Conservation (phyloP, 208 protist species). For the Leishmania aethiopica region DNA sequence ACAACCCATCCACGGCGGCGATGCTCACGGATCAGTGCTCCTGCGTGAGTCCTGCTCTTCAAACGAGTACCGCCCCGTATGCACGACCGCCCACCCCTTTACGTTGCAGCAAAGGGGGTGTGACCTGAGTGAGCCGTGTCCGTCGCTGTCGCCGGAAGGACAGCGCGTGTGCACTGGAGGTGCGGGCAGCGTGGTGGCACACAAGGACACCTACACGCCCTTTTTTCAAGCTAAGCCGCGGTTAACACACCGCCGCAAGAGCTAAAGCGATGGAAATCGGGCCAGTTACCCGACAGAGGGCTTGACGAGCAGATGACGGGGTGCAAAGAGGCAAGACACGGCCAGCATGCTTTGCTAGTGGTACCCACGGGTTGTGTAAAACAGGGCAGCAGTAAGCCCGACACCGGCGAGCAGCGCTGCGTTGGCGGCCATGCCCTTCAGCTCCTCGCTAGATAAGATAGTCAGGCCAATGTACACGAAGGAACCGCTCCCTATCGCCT, state of each 20-base stretch:
- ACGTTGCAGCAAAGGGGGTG: neutral
- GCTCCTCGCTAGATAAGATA: conserved; percentile 55
- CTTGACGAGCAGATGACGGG: neutral
- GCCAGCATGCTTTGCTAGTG: neutral
- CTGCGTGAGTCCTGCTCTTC: neutral
- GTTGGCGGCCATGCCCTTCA: conserved; percentile 31
- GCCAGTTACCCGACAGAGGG: neutral
- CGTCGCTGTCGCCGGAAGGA: neutral
- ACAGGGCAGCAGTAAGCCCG: conserved; percentile 33
- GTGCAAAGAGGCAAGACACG: neutral
- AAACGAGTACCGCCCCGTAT: neutral
- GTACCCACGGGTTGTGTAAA: conserved; percentile 17
- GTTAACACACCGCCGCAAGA: neutral
- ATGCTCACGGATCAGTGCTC: neutral
- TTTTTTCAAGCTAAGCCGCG: neutral
- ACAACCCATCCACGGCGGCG: neutral
- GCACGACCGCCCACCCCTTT: neutral
- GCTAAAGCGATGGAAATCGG: neutral
- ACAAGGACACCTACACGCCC: neutral
- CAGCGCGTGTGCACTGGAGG: neutral
- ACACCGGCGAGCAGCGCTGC: conserved; percentile 47
- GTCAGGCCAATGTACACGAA: conserved; percentile 68
- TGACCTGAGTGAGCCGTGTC: neutral
- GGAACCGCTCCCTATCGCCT: conserved; percentile 67
- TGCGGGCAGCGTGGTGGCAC: neutral